A percentile compares a stretch with the other conserved stretches of the same genome.
phyloP scores from a whole-genome alignment of 306 rosid species.

The Vigna trinervia region DNA sequence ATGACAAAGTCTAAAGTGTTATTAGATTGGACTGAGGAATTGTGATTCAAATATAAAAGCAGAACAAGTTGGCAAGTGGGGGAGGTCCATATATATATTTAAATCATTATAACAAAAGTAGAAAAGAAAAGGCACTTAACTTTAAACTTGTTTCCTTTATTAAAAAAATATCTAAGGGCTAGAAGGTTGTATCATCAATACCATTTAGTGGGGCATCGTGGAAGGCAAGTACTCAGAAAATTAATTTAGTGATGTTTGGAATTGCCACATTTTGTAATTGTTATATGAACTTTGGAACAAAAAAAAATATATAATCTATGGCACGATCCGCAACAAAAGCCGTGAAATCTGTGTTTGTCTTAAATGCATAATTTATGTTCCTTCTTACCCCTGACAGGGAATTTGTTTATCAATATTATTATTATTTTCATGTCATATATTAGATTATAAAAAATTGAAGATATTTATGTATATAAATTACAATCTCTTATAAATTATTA shows the following conservation, averaged over 20 bases:
- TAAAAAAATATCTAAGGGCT: conserved; percentile 2
- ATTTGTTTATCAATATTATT: too few species aligned
- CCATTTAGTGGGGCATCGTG: conserved; percentile 29
- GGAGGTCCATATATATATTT: conserved; percentile 15
- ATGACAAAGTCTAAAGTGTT: not conserved
- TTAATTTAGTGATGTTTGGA: not conserved
- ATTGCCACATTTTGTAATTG: conserved; percentile 21
- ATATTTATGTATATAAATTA: too few species aligned
- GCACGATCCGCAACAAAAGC: conserved; percentile 42
- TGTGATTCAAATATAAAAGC: conserved; percentile 25
- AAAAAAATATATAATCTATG: conserved; percentile 30
- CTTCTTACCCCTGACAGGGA: not conserved
- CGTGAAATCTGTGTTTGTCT: conserved; percentile 20
- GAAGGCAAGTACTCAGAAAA: conserved; percentile 37
- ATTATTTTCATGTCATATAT: too few species aligned
- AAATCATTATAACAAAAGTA: not conserved
- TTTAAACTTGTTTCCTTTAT: not conserved
- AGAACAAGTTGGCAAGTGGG: conserved; percentile 39
- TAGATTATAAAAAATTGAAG: too few species aligned
- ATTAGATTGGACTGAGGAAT: not conserved
- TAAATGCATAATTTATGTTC: conserved; percentile 25
- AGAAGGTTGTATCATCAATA: not conserved
- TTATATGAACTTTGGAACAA: conserved; percentile 1
- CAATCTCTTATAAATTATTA: not conserved
- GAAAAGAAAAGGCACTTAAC: conserved; percentile 2